Base-by-base conservation (phyloP, 495 filamentous ascomycete species). In the Xylaria flabelliformis region DNA sequence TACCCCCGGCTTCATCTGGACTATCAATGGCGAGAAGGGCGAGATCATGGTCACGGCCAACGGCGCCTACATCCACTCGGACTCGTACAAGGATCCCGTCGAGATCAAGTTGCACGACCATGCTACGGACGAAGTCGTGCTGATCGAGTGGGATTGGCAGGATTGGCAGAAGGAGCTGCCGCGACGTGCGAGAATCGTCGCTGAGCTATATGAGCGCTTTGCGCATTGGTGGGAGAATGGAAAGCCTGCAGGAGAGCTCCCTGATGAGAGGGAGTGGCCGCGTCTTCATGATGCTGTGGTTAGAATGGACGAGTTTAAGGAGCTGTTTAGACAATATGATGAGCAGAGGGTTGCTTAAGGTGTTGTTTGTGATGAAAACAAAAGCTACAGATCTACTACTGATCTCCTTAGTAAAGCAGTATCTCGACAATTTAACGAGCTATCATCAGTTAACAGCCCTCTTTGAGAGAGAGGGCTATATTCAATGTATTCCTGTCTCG, bases 1-100 rank as follows among this genome's bases (percentile, higher is more conserved):
- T 1, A 82, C 82, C 0, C 82, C 83, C 2, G 83, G 80, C 0
- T 79, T 89, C 17, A 72, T 82, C 21, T 91, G 89, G 90, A 80
- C 75, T 0, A 87, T 91, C 56, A 81, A 83, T 42, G 87, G 88
- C 61, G 81, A 84, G 34, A 85, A 83, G 73, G 89, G 88, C 6
- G 87, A 90, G 77, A 84, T 90, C 21, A 78, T 82, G 26, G 75
- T 90, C 24, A 80, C 82, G 0, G 80, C 80, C 1, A 69, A 53
- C 13, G 74, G 74, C 1, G 71, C 78, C 1, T 80, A 81, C 10
- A 24, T 88, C n/a, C 79, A 85, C 42, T 80, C 82, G 12, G 76
- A 80, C 6, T 71, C 72, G 9, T 78, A 75, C 29, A 70, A 75
- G 0, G 76, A 79, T 1, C 76, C 80, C 24, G 72, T 80, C 13